phyloP scores from a whole-genome alignment of 257 asterid species.

The Solanum bulbocastanum region DNA sequence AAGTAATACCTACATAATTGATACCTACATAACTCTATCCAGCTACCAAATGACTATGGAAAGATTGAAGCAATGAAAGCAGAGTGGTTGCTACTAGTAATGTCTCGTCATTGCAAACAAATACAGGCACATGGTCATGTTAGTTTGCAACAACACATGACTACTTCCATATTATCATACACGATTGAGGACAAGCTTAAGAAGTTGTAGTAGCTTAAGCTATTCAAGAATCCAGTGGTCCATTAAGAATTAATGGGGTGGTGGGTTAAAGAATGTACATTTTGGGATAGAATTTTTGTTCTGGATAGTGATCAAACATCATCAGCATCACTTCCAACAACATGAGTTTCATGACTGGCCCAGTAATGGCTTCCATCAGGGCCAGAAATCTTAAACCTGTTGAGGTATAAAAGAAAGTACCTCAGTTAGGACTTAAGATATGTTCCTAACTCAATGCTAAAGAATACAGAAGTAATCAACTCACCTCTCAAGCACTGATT shows the following conservation, averaged over 20 bases:
- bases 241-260: not conserved
- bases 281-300: conserved; percentile 15
- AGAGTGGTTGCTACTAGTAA: not conserved
- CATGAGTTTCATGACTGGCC: conserved; percentile 41
- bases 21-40: not conserved
- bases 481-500: conserved; percentile 17
- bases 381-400: conserved; percentile 12
- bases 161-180: not conserved
- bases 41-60: not conserved
- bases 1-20: too few relatives aligned
- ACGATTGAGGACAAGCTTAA: not conserved
- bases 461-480: not conserved
- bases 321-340: conserved; percentile 60
- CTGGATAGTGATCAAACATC: conserved; percentile 21
- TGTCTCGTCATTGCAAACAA: not conserved
- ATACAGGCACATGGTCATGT: not conserved
- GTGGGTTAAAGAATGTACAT: conserved; percentile 29
- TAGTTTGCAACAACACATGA: not conserved
- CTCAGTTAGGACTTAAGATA: not conserved
- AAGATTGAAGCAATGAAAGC: not conserved
- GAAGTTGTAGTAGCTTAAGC: not conserved
- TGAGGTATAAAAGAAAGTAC: not conserved
- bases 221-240: not conserved
- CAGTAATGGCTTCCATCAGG: conserved; percentile 26
- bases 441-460: not conserved